Conservation (phyloP, 1,139 yeast genomes). For the Scheffersomyces lignicola region DNA sequence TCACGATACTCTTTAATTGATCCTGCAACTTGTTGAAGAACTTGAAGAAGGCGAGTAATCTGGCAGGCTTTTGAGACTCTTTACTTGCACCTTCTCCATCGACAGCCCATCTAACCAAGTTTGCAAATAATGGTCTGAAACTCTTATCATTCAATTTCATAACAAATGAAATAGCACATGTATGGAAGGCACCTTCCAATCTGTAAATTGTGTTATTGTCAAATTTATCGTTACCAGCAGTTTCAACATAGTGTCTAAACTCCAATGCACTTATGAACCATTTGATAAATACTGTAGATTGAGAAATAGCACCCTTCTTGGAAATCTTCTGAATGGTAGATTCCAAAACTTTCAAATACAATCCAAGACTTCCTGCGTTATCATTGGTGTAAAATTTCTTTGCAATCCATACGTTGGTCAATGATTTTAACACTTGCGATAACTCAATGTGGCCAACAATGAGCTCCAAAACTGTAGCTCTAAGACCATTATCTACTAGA, state of each 20-base stretch:
- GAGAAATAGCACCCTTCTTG: conserved; percentile 70
- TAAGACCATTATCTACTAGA: conserved; percentile 56
- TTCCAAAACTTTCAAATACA: conserved; percentile 68
- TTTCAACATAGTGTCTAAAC: conserved; percentile 50
- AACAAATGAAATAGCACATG: conserved; percentile 73
- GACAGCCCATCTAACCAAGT: conserved; percentile 90
- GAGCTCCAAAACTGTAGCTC: conserved; percentile 65
- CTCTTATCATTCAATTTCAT: conserved; percentile 91
- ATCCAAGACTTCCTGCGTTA: conserved; percentile 61
- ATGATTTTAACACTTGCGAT: conserved; percentile 58
- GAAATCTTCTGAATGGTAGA: conserved; percentile 64
- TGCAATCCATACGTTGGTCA: conserved; percentile 60
- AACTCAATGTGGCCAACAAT: conserved; percentile 70
- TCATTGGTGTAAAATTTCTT: conserved; percentile 33
- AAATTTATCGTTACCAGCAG: conserved; percentile 34
- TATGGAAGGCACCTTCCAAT: conserved; percentile 74
- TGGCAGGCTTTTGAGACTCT: conserved; percentile 46
- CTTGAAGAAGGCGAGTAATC: conserved; percentile 76
- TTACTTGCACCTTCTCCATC: conserved; percentile 69
- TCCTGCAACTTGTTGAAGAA: conserved; percentile 85
- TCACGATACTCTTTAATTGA: conserved; percentile 79
- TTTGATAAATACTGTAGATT: conserved; percentile 68
- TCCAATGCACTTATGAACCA: conserved; percentile 75
- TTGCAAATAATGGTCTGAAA: conserved; percentile 89
- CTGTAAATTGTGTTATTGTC: conserved; percentile 77